Percentiles rank a stretch among this genome's conserved stretches.
These are phyloP conservation scores for Daldinia sp. DNA, from an alignment of 2,329 filamentous ascomycete genomes.

Conservation along the genomic window DNA sequence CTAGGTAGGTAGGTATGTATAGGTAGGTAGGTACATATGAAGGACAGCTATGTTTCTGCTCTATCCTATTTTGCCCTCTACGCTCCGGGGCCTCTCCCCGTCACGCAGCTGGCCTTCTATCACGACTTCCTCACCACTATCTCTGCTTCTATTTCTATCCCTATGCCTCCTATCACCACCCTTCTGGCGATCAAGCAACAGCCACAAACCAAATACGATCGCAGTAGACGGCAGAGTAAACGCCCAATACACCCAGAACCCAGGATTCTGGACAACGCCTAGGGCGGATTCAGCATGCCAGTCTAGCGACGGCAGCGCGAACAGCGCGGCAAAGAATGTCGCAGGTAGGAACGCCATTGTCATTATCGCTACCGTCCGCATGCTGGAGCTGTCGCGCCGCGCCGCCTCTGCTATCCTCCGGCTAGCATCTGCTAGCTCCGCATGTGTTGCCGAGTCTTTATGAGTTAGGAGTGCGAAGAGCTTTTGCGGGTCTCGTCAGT, in stretches of 20 bases:
- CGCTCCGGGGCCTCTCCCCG: conserved; percentile 23
- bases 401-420: conserved; percentile 41
- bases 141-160: not conserved
- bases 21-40: not conserved
- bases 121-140: not conserved
- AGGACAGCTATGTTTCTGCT: not conserved
- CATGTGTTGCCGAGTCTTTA: conserved; percentile 43
- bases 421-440: conserved; percentile 41
- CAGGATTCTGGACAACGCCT: conserved; percentile 18
- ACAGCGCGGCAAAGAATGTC: conserved; percentile 46
- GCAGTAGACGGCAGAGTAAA: conserved; percentile 59
- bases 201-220: conserved; percentile 42
- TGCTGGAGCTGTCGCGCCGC: conserved; percentile 42
- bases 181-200: conserved; percentile 31
- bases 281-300: conserved; percentile 20
- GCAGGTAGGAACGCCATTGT: conserved; percentile 46
- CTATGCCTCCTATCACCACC: not conserved
- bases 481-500: conserved; percentile 1
- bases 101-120: not conserved
- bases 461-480: conserved; percentile 46
- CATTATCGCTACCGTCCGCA: conserved; percentile 47
- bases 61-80: conserved; percentile 1
- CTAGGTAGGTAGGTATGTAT: too few relatives aligned
- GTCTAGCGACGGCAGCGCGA: conserved; percentile 44
- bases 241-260: conserved; percentile 60